Base-by-base conservation (phyloP, 2,329 filamentous ascomycete genomes). In the Pseudocercospora eumusae region DNA sequence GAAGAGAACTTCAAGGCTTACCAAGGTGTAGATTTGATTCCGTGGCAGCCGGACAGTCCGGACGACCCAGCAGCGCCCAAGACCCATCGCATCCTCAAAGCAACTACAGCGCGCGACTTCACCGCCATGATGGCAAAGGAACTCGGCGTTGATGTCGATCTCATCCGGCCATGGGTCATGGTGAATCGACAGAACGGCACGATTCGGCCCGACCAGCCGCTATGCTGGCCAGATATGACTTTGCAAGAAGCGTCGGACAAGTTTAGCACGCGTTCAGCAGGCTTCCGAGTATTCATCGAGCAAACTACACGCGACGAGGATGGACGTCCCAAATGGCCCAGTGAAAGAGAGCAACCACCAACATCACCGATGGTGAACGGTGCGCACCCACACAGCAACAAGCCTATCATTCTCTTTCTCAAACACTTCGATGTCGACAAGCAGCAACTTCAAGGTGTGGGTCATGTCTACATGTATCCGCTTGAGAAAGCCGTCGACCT, bases 161-260 rank as follows among this genome's bases (percentile, higher is more conserved):
- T 86, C 64, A 78, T 98, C 23, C 86, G 95, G 21, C 84, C 96
- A 18, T 99, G 95, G 96, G 86, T 92, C 59, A 97, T 99, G 93
- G 95, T 99, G 1, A 98, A 97, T 74, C 89, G 95, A 10, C 95
- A 99, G 75, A 99, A 99, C 75, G 97, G 96, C 77, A 99, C 95
- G 0, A 89, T 92, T 40, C 87, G 95, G 18, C 95, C 96, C 0
- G 95, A 99, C 73, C 88, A 91, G 62, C 91, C 92, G 0, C 87
- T 99, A 54, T 85, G 86, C 74, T 92, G 96, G 71, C 79, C 86
- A 1, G 83, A 88, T 4, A 89, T 91, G 75, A 93, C 76, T 2
- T 72, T 81, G 2, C 78, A 82, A 66, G 92, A 97, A 66, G 87
- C 86, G 2, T 82, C 85, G 59, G 82, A 79, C 60, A 87, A 88